phyloP scores from a whole-genome alignment of 345 rosid species.

The Psidium guajava region DNA sequence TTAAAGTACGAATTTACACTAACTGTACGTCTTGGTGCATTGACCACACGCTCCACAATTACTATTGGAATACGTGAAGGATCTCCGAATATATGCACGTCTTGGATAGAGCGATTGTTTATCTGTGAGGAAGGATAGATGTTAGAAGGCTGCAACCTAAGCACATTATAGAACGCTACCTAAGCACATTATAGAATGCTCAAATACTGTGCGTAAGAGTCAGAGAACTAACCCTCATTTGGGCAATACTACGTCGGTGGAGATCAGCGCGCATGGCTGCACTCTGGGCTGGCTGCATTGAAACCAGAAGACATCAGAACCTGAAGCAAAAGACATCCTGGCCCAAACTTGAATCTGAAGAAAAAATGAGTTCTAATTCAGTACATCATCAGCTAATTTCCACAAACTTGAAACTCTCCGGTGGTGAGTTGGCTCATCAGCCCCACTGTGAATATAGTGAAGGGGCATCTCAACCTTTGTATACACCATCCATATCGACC shows the following conservation, averaged over 20 bases:
- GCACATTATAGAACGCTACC: too few species aligned
- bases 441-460: slow-evolving; percentile 68
- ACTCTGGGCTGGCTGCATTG: slow-evolving; percentile 59
- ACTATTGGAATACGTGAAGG: slow-evolving; percentile 75
- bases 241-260: slow-evolving; percentile 90
- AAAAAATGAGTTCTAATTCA: neutral
- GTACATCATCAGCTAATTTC: slow-evolving; percentile 70
- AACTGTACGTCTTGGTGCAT: slow-evolving; percentile 72
- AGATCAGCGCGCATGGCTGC: slow-evolving; percentile 92
- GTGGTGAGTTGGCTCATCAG: slow-evolving; percentile 48
- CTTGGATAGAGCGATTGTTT: slow-evolving; percentile 79
- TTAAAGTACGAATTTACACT: slow-evolving; percentile 71
- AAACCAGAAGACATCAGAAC: slow-evolving; percentile 6
- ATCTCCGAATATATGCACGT: slow-evolving; percentile 82
- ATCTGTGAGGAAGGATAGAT: slow-evolving; percentile 43
- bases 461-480: slow-evolving; percentile 95
- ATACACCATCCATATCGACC: slow-evolving; percentile 99
- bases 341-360: neutral
- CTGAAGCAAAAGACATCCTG: slow-evolving; percentile 5
- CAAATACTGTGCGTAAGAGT: neutral
- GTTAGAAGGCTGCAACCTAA: neutral
- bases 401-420: slow-evolving; percentile 48
- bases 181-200: neutral
- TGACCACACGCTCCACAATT: slow-evolving; percentile 70
- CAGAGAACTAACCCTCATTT: slow-evolving; percentile 65